Base-by-base conservation (phyloP, 345 rosid genomes). In the Clarkia xantiana region DNA sequence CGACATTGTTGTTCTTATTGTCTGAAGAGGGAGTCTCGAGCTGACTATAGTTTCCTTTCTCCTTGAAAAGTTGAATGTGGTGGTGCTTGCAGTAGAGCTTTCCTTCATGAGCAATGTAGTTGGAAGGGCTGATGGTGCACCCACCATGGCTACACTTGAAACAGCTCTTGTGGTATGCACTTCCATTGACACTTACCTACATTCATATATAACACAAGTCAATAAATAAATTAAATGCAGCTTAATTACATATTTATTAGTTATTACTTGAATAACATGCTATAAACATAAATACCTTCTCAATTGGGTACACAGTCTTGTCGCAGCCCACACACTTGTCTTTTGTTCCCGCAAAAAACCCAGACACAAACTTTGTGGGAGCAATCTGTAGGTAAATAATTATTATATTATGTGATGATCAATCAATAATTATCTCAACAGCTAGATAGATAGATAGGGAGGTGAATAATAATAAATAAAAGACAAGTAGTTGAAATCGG, bases 71-170 rank as follows among this genome's bases (percentile, higher is more conserved):
- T 44, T 80, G 83, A 40, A 62, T 66, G 54, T 74, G 87, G 58
- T 80, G 87, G 56, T 80, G 87, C 66, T 72, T 77, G 80, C 87
- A 80, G 69, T 77, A 80, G 9, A 80, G 73, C 42, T 70, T 72
- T 14, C 82, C 83, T 42, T 80, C 76, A 48, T 74, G 78, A 29
- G 87, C 83, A 34, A 77, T 68, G 70, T 70, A 80, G 68, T 68
- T 80, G 1, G 83, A 80, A 51, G 77, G 83, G 47, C 83, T 80
- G 25, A 80, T 72, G 0, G 80, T 72, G 42, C 87, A 80, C 0
- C 87, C 83, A 58, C 80, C 87, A 62, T 66, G 60, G 20, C 54
- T 63, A 60, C 87, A 80, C 57, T 72, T 76, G 76, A 80, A 80
- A 53, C 87, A 80, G 51, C 73, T 62, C 62, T 42, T 72, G 53